phyloP scores from a whole-genome alignment of 257 asterid species.

The Plantago ovata region DNA sequence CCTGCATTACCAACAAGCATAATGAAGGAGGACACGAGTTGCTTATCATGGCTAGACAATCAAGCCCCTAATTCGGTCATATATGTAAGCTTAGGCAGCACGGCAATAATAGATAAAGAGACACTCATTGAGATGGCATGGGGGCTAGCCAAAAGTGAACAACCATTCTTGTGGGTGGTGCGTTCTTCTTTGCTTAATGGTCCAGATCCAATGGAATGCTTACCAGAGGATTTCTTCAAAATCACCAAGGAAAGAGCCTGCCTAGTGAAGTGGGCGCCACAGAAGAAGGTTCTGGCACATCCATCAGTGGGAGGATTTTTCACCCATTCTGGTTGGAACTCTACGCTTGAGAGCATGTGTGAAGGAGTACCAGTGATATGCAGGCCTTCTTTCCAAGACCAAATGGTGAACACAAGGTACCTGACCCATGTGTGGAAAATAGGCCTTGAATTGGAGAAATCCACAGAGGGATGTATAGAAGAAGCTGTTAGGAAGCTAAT shows the following conservation, averaged over 20 bases:
- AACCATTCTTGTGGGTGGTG: slow-evolving; percentile 43
- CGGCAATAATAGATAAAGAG: slow-evolving; percentile 22
- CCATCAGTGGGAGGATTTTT: slow-evolving; percentile 37
- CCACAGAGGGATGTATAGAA: slow-evolving; percentile 24
- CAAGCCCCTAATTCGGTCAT: slow-evolving; percentile 36
- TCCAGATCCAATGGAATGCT: slow-evolving; percentile 18
- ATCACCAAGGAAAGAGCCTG: slow-evolving; percentile 13
- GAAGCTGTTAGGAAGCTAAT: slow-evolving; percentile 27
- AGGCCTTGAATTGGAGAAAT: slow-evolving; percentile 33
- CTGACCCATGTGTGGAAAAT: slow-evolving; percentile 31
- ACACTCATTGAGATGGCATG: slow-evolving; percentile 29
- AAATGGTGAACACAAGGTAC: slow-evolving; percentile 28
- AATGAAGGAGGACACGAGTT: slow-evolving; percentile 26
- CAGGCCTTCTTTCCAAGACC: slow-evolving; percentile 31
- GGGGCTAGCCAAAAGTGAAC: slow-evolving; percentile 43
- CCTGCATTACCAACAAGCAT: slow-evolving; percentile 26
- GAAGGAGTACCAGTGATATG: slow-evolving; percentile 41
- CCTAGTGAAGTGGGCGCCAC: slow-evolving; percentile 48
- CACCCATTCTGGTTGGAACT: slow-evolving; percentile 54
- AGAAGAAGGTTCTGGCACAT: slow-evolving; percentile 37
- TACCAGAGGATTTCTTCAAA: slow-evolving; percentile 20
- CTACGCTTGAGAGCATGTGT: slow-evolving; percentile 35
- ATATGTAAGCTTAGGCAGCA: slow-evolving; percentile 42
- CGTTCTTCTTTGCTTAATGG: slow-evolving; percentile 27
- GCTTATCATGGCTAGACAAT: slow-evolving; percentile 41